Base-by-base conservation (phyloP, 164 flowering plant genomes). In the Piper betle region DNA sequence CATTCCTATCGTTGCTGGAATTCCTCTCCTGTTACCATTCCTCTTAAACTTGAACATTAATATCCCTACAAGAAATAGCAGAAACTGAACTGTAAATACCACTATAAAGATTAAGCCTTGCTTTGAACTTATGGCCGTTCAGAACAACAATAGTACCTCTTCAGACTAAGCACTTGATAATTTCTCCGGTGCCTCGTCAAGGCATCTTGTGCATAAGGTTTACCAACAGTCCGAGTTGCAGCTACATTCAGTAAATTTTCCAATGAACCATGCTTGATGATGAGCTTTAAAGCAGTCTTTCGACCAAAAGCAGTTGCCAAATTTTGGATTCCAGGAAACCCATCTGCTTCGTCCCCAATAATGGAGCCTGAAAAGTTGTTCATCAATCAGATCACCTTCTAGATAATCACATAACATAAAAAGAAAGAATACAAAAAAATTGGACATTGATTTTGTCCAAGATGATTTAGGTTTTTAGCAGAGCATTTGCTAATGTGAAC, bases 251-350 rank as follows among this genome's bases (percentile, higher is more conserved):
- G 77, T 63, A 93, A 67, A 72, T 80, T 82, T 60, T 93, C 96
- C 71, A 93, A 74, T 25, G 94, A 77, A 13, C 91, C 88, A 73
- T 89, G 98, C 63, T 84, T 89, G 58, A 76, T 84, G 56, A 93
- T 61, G 57, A 89, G 94, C 73, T 89, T 87, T 38, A 87, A 4
- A 41, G 96, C 96, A 37, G 98, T 89, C 69, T 89, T 93, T 54
- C 87, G 78, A 65, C 97, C 98, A 82, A 93, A 93, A 63, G 81
- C 92, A 70, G 97, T 91, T 64, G 72, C 96, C 57, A 93, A 65
- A 64, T 82, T 84, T 69, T 89, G 97, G 63, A 93, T 78, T 40
- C 98, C 98, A 64, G 97, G 94, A 68, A 93, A 89, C 64, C 96
- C 96, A 72, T 93, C 97, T 57, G 80, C 87, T 67, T 87, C 92